Conservation (phyloP, 1,284 basidiomycete species). For the Hemileia vastatrix region DNA sequence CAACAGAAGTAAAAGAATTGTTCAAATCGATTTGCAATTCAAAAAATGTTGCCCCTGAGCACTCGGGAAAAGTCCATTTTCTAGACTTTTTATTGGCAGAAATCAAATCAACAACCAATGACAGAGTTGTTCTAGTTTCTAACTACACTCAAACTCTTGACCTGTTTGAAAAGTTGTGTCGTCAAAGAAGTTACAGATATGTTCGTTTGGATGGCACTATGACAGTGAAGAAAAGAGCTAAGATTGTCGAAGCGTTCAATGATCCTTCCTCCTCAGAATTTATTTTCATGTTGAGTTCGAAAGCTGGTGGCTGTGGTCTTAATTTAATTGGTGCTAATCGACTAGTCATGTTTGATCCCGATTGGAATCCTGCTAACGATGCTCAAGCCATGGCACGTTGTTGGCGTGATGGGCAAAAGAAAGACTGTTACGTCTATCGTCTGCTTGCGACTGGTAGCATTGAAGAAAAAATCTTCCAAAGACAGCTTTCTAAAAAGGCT, state of each 20-base stretch:
- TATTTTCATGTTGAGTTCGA: constrained; percentile 38
- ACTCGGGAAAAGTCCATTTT: constrained; percentile 42
- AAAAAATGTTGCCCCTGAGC: no score
- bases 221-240: constrained; percentile 43
- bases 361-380: constrained; percentile 42
- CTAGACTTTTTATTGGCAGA: no score
- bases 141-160: constrained; percentile 44
- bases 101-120: no score
- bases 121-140: constrained; percentile 43
- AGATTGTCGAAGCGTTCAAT: constrained; percentile 43
- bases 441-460: constrained; percentile 43
- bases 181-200: constrained; percentile 40
- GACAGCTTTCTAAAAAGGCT: constrained; percentile 43
- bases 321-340: constrained; percentile 42
- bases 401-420: constrained; percentile 35
- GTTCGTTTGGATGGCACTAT: constrained; percentile 43
- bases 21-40: constrained; percentile 63
- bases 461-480: constrained; percentile 43
- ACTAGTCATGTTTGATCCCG: constrained; percentile 39
- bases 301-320: constrained; percentile 37
- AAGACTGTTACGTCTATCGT: constrained; percentile 40
- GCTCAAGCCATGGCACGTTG: constrained; percentile 42
- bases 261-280: constrained; percentile 42
- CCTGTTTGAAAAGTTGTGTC: no score
- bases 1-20: constrained; percentile 77